Evolutionary conservation across 2,329 filamentous ascomycete genomes (phyloP), one percentile per base, ranked within the genome.

Genomic region (Botrytis fabae): DNA sequence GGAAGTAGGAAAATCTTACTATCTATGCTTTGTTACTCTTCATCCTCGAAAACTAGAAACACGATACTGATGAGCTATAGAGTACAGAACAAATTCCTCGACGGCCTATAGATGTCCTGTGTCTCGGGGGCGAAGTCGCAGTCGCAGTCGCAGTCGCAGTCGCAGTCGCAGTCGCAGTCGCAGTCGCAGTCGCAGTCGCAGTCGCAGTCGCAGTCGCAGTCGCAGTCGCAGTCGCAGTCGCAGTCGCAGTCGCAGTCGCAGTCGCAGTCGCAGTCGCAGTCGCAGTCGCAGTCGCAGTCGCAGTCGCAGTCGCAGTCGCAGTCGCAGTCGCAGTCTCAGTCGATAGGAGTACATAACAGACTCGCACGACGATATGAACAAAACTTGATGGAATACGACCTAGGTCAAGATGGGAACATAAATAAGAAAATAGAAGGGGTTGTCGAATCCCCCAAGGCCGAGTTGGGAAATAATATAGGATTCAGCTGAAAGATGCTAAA

Each of bases 21-120:
- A 5, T 2, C 0, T n/a, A 38, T 14, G 4, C 25, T 14, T 4
- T 2, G 14, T 22, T 1, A n/a, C n/a, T 51, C 25, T n/a, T 14
- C 8, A 6, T 51, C 25, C 1, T n/a, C 6, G 12, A n/a, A n/a
- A n/a, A 5, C 10, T 25, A 25, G 25, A 14, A 10, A 51, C 0
- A 14, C 4, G 48, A 51, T 51, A 14, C 12, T 14, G 7, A n/a
- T 51, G 4, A n/a, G 14, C 2, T 14, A 14, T 51, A n/a, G 25
- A 51, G 25, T 4, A 14, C 8, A n/a, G 25, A 6, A 14, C 42
- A 14, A 25, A 25, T 25, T 48, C 4, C 46, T 51, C 46, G 46
- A n/a, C 4, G 22, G 22, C 12, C 12, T 8, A 12, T 51, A 0
- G 46, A 51, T 12, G 25, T 9, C 20, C 20, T 46, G 20, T 46